Evolutionary conservation across 2,329 filamentous ascomycete species (phyloP).

Genomic region (Pyrenochaeta sp.): DNA sequence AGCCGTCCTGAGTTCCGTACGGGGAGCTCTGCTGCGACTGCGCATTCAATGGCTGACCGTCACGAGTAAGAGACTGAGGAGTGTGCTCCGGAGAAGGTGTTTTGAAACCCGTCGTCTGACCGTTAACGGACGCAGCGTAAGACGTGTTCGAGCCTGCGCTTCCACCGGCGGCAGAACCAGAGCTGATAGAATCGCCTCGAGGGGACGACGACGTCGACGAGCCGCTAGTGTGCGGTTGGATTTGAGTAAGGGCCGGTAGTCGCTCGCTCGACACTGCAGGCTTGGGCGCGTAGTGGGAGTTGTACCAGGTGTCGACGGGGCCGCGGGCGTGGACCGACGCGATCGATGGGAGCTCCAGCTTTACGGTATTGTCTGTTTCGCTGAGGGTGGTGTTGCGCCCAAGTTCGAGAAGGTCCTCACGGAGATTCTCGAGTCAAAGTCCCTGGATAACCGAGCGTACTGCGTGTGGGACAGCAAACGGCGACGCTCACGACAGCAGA

Average conservation of each 20-base stretch:
- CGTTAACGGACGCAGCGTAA: constrained; percentile 63
- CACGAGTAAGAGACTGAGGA: constrained; percentile 52
- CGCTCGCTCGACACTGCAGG: constrained; percentile 75
- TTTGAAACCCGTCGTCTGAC: constrained; percentile 67
- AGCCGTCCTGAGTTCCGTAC: constrained; percentile 49
- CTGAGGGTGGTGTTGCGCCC: constrained; percentile 6
- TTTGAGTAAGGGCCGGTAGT: constrained; percentile 74
- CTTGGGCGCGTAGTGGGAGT: constrained; percentile 70
- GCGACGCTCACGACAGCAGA: constrained; percentile 35
- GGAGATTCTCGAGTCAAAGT: constrained; percentile 25
- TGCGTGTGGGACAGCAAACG: constrained; percentile 17
- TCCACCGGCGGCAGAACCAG: constrained; percentile 57
- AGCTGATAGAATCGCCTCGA: constrained; percentile 77
- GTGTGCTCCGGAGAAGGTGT: constrained; percentile 77
- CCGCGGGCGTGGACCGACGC: constrained; percentile 83
- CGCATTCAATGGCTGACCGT: constrained; percentile 47
- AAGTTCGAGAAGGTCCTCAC: constrained; percentile 17
- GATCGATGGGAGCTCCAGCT: constrained; percentile 92
- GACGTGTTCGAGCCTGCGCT: constrained; percentile 64
- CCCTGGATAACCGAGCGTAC: constrained; percentile 36
- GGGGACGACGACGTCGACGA: constrained; percentile 77
- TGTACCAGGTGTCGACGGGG: constrained; percentile 76
- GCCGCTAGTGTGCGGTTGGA: constrained; percentile 68
- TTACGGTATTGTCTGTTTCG: constrained; percentile 69
- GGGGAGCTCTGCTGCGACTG: constrained; percentile 49